Evolutionary conservation across 495 filamentous ascomycete genomes (phyloP), one percentile per base, ranked within the genome.

Genomic region (Darksidea phi): DNA sequence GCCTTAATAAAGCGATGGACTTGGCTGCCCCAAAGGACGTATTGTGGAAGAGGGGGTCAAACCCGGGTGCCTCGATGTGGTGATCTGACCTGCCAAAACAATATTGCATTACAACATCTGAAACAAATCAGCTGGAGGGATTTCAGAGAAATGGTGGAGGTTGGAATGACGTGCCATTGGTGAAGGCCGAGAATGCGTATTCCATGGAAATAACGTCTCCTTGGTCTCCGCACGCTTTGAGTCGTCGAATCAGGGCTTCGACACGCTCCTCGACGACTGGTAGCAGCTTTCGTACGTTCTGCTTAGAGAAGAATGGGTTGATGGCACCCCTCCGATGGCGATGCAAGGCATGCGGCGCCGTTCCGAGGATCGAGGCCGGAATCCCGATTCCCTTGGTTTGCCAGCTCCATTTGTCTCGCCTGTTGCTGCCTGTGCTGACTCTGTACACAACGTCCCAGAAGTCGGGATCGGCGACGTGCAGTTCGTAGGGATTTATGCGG

Each of bases 251-350:
- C 1, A 84, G 66, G n/a, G 72, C 63, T n/a, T 78, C 70, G 1
- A 83, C 67, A 8, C 74, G 71, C 1, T 73, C 72, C 24, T 79
- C 67, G 6, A 85, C 77, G 6, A 43, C 4, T 2, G 77, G 77
- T 38, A 79, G 73, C 0, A 84, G 58, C 8, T 59, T 63, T 0
- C 50, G 32, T 10, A 83, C 69, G 21, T 74, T 75, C 11, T 61
- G 61, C 32, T 75, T 83, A 5, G 79, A 83, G 70, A 85, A 84
- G 69, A 79, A 80, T 20, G 69, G 74, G 42, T 66, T 76, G 6
- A 59, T 11, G 2, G 61, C 38, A 28, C 10, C 21, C 10, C 53
- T 15, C 5, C 55, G 55, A 15, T 28, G 7, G 7, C 47, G 46
- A 47, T 64, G 61, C 12, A 59, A 21, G 12, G 37, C 61, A 36